phyloP scores from a whole-genome alignment of 495 filamentous ascomycete species.

The Jackrogersella multiformis region DNA sequence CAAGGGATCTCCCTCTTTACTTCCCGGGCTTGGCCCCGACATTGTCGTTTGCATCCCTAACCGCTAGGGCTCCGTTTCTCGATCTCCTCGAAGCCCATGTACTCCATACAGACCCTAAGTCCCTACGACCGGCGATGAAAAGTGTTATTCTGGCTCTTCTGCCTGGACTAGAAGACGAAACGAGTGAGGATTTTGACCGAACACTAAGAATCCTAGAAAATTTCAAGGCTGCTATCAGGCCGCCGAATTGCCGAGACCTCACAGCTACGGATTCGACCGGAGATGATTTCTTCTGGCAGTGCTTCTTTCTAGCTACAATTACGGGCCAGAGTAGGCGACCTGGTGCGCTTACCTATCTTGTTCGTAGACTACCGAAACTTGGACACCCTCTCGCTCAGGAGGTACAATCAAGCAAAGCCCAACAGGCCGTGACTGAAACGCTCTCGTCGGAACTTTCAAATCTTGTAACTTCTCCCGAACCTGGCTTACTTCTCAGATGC shows the following conservation, averaged over 20 bases:
- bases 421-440: conserved; percentile 36
- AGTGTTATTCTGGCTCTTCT: conserved; percentile 84
- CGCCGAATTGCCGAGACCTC: conserved; percentile 54
- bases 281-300: conserved; percentile 97
- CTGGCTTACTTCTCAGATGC: conserved; percentile 86
- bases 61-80: conserved; percentile 84
- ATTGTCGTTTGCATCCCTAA: conserved; percentile 90
- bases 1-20: conserved; percentile 83
- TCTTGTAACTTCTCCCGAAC: conserved; percentile 89
- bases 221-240: conserved; percentile 73
- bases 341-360: conserved; percentile 86
- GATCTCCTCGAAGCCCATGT: conserved; percentile 84
- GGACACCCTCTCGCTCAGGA: conserved; percentile 53
- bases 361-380: conserved; percentile 79
- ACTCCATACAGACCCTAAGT: conserved; percentile 70
- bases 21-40: conserved; percentile 88
- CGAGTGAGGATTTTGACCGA: conserved; percentile 94
- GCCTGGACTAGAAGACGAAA: conserved; percentile 93
- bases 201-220: conserved; percentile 80
- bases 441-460: conserved; percentile 63
- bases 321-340: conserved; percentile 84
- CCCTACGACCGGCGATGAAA: conserved; percentile 87
- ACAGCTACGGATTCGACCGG: conserved; percentile 65
- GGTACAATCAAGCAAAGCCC: conserved; percentile 22
- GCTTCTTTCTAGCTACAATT: conserved; percentile 91